phyloP scores from a whole-genome alignment of 345 rosid species.

The Melastoma malabathricum region DNA sequence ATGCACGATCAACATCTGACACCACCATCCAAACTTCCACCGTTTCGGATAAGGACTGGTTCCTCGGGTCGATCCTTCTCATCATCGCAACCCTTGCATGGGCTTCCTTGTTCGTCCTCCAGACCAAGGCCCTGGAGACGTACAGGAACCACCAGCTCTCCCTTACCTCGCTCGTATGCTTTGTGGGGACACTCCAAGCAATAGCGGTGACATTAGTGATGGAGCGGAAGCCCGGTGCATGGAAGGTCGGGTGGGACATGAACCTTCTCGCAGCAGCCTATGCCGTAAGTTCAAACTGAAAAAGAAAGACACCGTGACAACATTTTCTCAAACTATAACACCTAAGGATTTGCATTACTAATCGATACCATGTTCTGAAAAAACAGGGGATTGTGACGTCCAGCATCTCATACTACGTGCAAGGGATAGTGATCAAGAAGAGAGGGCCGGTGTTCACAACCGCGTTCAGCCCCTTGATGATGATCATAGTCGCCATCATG shows the following conservation, averaged over 20 bases:
- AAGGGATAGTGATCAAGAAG: slow-evolving; percentile 76
- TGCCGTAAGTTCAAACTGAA: slow-evolving; percentile 28
- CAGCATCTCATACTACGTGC: slow-evolving; percentile 89
- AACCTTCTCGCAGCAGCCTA: slow-evolving; percentile 94
- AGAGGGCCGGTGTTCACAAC: slow-evolving; percentile 91
- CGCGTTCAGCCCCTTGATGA: slow-evolving; percentile 86
- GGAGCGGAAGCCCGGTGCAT: slow-evolving; percentile 57
- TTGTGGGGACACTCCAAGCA: slow-evolving; percentile 73
- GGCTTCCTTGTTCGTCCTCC: slow-evolving; percentile 71
- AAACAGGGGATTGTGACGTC: slow-evolving; percentile 85
- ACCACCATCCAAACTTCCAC: slow-evolving; percentile 5
- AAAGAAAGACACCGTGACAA: neutral
- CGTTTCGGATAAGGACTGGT: slow-evolving; percentile 33
- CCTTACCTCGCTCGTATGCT: slow-evolving; percentile 67
- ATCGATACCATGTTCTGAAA: neutral
- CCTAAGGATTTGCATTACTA: neutral
- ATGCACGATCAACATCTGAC: slow-evolving; percentile 5
- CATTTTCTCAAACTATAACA: too few relatives aligned
- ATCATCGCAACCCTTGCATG: slow-evolving; percentile 84
- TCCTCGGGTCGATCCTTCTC: slow-evolving; percentile 62
- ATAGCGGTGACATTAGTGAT: slow-evolving; percentile 56
- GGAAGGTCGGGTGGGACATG: slow-evolving; percentile 80
- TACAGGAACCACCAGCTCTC: slow-evolving; percentile 76
- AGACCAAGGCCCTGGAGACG: slow-evolving; percentile 77
- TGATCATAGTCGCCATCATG: slow-evolving; percentile 78